A percentile compares a stretch with the other conserved stretches of the same genome.
These are phyloP conservation scores for Cairneyella variabilis DNA, from an alignment of 495 filamentous ascomycete species.

Conservation along the genomic window DNA sequence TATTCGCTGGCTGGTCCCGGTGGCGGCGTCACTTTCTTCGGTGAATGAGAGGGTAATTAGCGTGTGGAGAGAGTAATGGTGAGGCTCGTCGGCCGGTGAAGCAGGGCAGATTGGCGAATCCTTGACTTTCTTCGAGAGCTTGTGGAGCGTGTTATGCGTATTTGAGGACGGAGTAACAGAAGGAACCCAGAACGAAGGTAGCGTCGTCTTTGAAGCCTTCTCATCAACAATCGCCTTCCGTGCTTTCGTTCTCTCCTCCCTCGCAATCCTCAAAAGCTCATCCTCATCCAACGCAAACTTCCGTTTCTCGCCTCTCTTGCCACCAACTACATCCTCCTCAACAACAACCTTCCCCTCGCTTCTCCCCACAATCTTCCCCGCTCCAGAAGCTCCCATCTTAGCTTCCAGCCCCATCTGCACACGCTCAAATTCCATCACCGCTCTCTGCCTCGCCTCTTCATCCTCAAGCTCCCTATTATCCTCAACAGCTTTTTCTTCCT, in stretches of 20 bases:
- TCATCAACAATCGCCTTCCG: slow-evolving; percentile 67
- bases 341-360: slow-evolving; percentile 39
- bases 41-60: slow-evolving; percentile 78
- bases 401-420: slow-evolving; percentile 67
- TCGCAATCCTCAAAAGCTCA: slow-evolving; percentile 67
- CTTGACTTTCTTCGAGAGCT: slow-evolving; percentile 63
- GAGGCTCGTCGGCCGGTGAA: slow-evolving; percentile 62
- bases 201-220: slow-evolving; percentile 68
- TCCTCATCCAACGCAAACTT: slow-evolving; percentile 84
- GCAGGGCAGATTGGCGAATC: slow-evolving; percentile 76
- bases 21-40: slow-evolving; percentile 60
- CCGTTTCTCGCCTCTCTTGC: slow-evolving; percentile 56
- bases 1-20: slow-evolving; percentile 50
- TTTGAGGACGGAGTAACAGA: slow-evolving; percentile 68
- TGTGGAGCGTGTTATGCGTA: slow-evolving; percentile 43
- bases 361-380: slow-evolving; percentile 32
- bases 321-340: slow-evolving; percentile 42
- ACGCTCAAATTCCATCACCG: slow-evolving; percentile 59
- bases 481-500: slow-evolving; percentile 47
- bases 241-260: slow-evolving; percentile 65
- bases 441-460: slow-evolving; percentile 54
- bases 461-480: slow-evolving; percentile 51
- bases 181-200: slow-evolving; percentile 94
- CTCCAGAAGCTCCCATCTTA: slow-evolving; percentile 32
- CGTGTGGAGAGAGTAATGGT: slow-evolving; percentile 77